These are phyloP conservation scores for Pyricularia grisea DNA, from an alignment of 2,329 filamentous ascomycete species.

Conservation along the genomic window DNA sequence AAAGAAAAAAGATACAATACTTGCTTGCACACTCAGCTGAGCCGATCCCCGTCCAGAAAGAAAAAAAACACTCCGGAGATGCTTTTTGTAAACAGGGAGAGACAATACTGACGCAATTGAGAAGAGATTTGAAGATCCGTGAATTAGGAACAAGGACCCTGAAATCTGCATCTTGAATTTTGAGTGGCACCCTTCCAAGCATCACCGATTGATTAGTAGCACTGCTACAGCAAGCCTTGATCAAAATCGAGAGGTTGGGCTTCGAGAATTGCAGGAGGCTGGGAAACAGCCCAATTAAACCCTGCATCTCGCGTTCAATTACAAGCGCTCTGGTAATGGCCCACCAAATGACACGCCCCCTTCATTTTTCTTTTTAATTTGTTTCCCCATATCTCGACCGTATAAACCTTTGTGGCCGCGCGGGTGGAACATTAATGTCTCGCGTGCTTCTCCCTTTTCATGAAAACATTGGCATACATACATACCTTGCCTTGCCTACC, in stretches of 20 bases:
- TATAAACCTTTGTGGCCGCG: not conserved
- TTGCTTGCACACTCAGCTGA: not conserved
- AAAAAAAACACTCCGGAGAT: not conserved
- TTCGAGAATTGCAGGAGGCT: not conserved
- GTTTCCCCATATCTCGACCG: not conserved
- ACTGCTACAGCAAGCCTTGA: not conserved
- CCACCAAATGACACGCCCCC: not conserved
- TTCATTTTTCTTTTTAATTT: conserved; percentile 1
- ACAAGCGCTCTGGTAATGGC: not conserved
- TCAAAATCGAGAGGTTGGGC: not conserved
- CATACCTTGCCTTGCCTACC: no score
- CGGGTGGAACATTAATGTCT: not conserved
- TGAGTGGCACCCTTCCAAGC: not conserved
- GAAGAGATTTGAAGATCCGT: not conserved
- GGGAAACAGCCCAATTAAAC: not conserved
- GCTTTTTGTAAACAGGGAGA: not conserved
- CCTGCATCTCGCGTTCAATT: not conserved
- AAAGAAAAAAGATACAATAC: not conserved
- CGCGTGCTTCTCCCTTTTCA: not conserved
- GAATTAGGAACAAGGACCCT: not conserved
- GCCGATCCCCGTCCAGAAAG: not conserved
- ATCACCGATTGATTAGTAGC: not conserved
- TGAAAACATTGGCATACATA: not conserved
- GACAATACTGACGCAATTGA: conserved; percentile 1
- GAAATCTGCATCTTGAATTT: not conserved